Evolutionary conservation across 78 protist species (phyloP).

Genomic region (Dictyostelium citrinum): DNA sequence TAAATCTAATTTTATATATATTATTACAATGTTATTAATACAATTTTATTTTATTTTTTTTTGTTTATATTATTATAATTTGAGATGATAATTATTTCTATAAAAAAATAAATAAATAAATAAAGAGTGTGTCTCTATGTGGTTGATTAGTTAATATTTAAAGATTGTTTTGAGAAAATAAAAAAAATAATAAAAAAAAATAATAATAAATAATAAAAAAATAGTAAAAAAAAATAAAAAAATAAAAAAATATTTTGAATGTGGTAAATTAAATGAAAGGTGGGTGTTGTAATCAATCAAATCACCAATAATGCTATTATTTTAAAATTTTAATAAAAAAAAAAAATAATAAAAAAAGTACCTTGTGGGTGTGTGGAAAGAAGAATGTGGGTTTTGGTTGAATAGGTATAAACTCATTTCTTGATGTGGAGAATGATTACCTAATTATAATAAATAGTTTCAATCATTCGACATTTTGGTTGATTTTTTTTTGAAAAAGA

Average conservation of each 20-base stretch:
- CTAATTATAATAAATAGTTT: background rate
- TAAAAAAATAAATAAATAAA: background rate
- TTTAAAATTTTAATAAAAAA: background rate
- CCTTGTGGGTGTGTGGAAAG: background rate
- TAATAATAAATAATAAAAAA: background rate
- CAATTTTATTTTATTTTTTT: background rate
- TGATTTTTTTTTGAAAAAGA: background rate
- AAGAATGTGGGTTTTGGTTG: background rate
- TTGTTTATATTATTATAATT: too few species aligned
- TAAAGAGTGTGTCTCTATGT: background rate
- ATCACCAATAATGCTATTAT: background rate
- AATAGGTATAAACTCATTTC: background rate
- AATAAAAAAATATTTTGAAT: background rate
- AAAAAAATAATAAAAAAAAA: background rate
- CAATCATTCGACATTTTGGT: background rate
- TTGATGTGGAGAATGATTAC: background rate
- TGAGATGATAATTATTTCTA: background rate
- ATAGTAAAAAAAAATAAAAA: background rate
- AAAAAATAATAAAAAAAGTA: background rate
- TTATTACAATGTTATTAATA: too few species aligned
- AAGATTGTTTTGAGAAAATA: background rate
- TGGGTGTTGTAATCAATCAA: background rate
- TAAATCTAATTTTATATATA: background rate
- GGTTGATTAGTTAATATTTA: background rate
- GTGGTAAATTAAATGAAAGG: background rate